Base-by-base conservation (phyloP, 139 green algal genomes). In the Diplosphaera chodatii region DNA sequence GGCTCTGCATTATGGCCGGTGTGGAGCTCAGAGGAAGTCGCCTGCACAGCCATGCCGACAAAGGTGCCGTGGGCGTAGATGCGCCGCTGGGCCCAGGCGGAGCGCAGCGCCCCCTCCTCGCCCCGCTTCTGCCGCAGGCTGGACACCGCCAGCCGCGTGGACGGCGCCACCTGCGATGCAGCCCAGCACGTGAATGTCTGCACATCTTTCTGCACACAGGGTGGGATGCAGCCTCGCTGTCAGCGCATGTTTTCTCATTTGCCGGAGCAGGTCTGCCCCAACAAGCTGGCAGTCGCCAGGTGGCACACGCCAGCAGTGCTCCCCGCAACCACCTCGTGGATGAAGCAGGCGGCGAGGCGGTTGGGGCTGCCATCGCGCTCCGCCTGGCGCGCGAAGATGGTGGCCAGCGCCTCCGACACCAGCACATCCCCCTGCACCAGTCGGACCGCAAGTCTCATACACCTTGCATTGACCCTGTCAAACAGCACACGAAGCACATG, bases 351-450 rank as follows among this genome's bases (percentile, higher is more conserved):
- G 40, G 86, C 41, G 67, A 88, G 74, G 55, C 66, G 69, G 68
- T 48, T 73, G 32, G 62, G 68, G 48, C 23, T 16, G 20, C 67
- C 79, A 5, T 71, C 59, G 16, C 64, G 40, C 23, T 29, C 41
- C 28, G 34, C 68, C 40, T 75, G 75, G 22, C 41, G 55, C 48
- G 41, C 33, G 48, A 82, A 67, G 18, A 74, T 70, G 34, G 66
- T 66, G 59, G 64, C 77, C 65, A 89, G 62, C 20, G 73, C 70
- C 73, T 89, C 84, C 31, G 85, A 79, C 59, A 80, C 75, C 32
- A 84, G 76, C 40, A 90, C 69, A 71, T 90, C 85, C 32, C 85
- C 84, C 79, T 83, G 78, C 56, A 37, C 29, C n/a, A n/a, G n/a
- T n/a, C n/a, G n/a, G n/a, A n/a, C n/a, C n/a, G n/a, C n/a, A n/a